Conservation (phyloP, 2,329 filamentous ascomycete genomes). For the Fonsecaea nubica region DNA sequence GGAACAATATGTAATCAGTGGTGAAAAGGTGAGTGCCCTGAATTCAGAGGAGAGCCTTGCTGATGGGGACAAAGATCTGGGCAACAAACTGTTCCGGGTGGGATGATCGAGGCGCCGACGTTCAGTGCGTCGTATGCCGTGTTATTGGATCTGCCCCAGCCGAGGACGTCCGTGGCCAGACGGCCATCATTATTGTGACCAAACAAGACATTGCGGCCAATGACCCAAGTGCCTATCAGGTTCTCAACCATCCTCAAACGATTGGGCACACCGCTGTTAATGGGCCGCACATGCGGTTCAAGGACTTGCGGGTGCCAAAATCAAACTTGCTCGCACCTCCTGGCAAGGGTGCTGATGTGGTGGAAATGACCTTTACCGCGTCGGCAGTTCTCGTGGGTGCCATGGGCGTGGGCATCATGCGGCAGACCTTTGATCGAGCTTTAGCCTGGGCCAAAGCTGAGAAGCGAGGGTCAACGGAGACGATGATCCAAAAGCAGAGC, state of each 20-base stretch:
- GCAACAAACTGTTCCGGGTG: slow-evolving; percentile 62
- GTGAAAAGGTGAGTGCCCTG: slow-evolving; percentile 56
- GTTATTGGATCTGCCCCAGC: slow-evolving; percentile 41
- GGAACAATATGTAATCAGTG: slow-evolving; percentile 60
- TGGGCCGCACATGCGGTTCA: slow-evolving; percentile 59
- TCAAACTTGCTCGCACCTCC: slow-evolving; percentile 56
- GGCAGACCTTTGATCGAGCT: slow-evolving; percentile 60
- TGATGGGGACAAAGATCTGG: slow-evolving; percentile 52
- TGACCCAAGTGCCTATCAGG: slow-evolving; percentile 50
- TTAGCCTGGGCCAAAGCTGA: slow-evolving; percentile 58
- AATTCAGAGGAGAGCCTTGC: neutral
- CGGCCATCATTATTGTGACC: slow-evolving; percentile 61
- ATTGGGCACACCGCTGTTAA: slow-evolving; percentile 58
- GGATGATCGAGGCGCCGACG: slow-evolving; percentile 60
- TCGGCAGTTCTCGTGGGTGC: slow-evolving; percentile 60
- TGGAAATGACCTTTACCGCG: slow-evolving; percentile 53
- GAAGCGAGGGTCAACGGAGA: slow-evolving; percentile 53
- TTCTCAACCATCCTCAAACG: slow-evolving; percentile 55
- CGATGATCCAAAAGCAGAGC: slow-evolving; percentile 57
- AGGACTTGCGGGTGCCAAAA: slow-evolving; percentile 55
- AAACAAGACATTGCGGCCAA: slow-evolving; percentile 57
- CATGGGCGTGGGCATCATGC: slow-evolving; percentile 62
- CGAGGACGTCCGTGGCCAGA: slow-evolving; percentile 44
- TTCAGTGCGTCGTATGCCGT: slow-evolving; percentile 61
- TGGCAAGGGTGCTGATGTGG: slow-evolving; percentile 52